Evolutionary conservation across 2,329 filamentous ascomycete species (phyloP).

Genomic region (Ceratocystis cubensis): DNA sequence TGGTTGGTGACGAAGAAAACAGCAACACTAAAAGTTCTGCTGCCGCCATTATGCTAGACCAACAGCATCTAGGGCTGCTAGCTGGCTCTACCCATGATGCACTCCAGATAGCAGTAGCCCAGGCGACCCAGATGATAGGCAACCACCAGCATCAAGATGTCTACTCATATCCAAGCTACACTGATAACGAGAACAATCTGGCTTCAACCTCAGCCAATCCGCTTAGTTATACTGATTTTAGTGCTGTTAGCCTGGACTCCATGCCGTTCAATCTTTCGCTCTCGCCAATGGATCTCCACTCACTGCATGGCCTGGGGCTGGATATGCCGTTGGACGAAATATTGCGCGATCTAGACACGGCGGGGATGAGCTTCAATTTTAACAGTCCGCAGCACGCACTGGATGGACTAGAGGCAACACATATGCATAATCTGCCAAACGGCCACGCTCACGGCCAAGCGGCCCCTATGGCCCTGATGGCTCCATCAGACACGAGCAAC

Average conservation of each 20-base stretch:
- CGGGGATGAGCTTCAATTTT: neutral
- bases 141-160: neutral
- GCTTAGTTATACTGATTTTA: neutral
- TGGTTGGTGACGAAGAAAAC: neutral
- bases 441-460: neutral
- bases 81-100: neutral
- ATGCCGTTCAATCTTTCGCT: neutral
- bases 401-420: neutral
- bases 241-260: neutral
- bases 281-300: neutral
- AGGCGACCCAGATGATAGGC: neutral
- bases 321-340: neutral
- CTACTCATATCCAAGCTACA: neutral
- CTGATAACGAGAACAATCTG: neutral
- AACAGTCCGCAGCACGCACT: neutral
- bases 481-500: neutral
- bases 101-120: neutral
- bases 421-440: neutral
- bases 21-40: neutral
- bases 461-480: constrained; percentile 8
- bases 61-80: neutral
- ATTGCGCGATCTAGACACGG: neutral
- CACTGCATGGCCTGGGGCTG: neutral
- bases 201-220: neutral
- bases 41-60: neutral